Conservation (phyloP, 2,329 filamentous ascomycete genomes). For the Aspergillus terreus region DNA sequence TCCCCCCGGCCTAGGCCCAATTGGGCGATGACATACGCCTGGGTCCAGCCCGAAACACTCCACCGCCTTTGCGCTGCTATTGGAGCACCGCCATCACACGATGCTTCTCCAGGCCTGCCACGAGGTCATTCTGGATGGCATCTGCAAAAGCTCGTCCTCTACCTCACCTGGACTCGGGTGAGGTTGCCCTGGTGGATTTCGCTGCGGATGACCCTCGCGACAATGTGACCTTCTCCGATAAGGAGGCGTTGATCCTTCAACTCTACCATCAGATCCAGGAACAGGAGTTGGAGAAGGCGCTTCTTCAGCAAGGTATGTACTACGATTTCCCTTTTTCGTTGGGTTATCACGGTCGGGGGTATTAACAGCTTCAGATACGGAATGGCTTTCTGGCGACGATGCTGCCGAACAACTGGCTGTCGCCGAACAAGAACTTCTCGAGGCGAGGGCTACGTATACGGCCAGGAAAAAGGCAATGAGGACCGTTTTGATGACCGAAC, state of each 20-base stretch:
- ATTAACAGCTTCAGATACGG: constrained; percentile 24
- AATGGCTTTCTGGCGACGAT: constrained; percentile 46
- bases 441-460: constrained; percentile 66
- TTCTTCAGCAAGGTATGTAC: constrained; percentile 50
- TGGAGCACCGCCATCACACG: constrained; percentile 23
- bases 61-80: constrained; percentile 13
- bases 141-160: constrained; percentile 24
- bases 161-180: constrained; percentile 31
- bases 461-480: constrained; percentile 67
- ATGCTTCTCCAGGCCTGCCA: constrained; percentile 21
- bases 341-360: neutral
- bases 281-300: constrained; percentile 66
- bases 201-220: constrained; percentile 43
- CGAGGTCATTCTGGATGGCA: constrained; percentile 33
- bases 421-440: constrained; percentile 64
- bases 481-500: constrained; percentile 67
- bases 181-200: constrained; percentile 37
- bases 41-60: constrained; percentile 9
- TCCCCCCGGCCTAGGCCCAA: constrained; percentile 18
- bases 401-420: constrained; percentile 48
- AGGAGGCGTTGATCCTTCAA: constrained; percentile 63
- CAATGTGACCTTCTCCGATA: constrained; percentile 58
- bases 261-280: constrained; percentile 70
- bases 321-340: constrained; percentile 4
- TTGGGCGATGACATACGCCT: constrained; percentile 6